Conservation (phyloP, 495 filamentous ascomycete species). For the Penicillium manginii region DNA sequence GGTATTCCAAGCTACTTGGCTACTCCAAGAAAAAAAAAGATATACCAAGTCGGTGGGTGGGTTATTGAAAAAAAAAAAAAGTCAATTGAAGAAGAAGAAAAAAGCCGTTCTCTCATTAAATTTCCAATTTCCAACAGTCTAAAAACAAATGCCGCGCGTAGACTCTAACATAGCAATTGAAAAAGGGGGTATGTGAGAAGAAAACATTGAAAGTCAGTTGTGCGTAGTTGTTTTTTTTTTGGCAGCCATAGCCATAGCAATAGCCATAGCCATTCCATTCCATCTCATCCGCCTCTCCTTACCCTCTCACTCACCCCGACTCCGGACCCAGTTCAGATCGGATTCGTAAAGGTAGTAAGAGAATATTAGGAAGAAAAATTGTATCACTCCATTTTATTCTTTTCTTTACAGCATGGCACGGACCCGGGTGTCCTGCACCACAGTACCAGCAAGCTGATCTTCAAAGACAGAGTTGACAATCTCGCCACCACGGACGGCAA, state of each 20-base stretch:
- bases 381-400: background rate
- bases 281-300: too few relatives aligned
- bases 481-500: constrained; percentile 75
- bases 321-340: too few relatives aligned
- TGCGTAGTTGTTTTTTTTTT: too few relatives aligned
- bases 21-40: background rate
- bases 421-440: constrained; percentile 45
- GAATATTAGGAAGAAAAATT: background rate
- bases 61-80: background rate
- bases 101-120: background rate
- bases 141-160: background rate
- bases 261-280: too few relatives aligned
- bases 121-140: background rate
- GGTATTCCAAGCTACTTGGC: too few relatives aligned
- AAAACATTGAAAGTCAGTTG: background rate
- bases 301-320: too few relatives aligned
- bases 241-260: too few relatives aligned
- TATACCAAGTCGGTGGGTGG: too few relatives aligned
- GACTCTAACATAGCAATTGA: background rate
- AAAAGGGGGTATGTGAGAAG: background rate
- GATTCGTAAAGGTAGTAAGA: too few relatives aligned
- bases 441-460: constrained; percentile 39
- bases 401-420: constrained; percentile 44
- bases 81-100: background rate
- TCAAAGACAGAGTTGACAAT: constrained; percentile 78